phyloP scores from a whole-genome alignment of 345 rosid genomes.

The Erysimum cheiranthoides region DNA sequence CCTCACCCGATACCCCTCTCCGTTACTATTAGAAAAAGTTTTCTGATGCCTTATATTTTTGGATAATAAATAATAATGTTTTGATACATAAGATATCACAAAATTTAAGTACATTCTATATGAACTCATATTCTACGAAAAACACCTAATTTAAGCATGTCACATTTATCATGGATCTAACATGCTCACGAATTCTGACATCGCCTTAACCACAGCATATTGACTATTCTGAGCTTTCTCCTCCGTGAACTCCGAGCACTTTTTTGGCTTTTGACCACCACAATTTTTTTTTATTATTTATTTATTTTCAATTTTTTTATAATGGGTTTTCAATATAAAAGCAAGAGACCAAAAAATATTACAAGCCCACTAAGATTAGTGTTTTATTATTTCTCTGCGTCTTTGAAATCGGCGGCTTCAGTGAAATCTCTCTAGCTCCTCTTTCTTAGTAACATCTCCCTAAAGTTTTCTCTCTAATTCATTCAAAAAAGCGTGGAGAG shows the following conservation, averaged over 20 bases:
- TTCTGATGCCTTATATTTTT: no score
- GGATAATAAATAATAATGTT: not conserved
- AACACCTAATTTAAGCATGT: not conserved
- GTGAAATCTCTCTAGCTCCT: not conserved
- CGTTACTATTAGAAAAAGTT: no score
- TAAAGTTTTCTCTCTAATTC: not conserved
- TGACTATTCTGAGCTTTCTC: constrained; percentile 18
- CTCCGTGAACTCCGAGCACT: constrained; percentile 20
- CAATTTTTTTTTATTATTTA: not conserved
- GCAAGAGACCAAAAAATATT: no score
- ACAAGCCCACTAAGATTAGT: no score
- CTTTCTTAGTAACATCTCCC: not conserved
- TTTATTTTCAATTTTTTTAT: no score
- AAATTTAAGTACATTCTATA: not conserved
- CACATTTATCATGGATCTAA: constrained; percentile 14
- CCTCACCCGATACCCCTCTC: no score
- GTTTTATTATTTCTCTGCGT: not conserved
- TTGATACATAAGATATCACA: not conserved
- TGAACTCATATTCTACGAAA: not conserved
- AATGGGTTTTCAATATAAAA: no score
- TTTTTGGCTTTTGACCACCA: not conserved
- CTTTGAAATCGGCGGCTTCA: not conserved
- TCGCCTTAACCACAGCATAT: constrained; percentile 8
- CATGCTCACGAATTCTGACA: not conserved
- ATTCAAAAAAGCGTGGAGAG: not conserved